Evolutionary conservation across 495 filamentous ascomycete genomes (phyloP).

Genomic region (Hapsidospora chrysogenum): DNA sequence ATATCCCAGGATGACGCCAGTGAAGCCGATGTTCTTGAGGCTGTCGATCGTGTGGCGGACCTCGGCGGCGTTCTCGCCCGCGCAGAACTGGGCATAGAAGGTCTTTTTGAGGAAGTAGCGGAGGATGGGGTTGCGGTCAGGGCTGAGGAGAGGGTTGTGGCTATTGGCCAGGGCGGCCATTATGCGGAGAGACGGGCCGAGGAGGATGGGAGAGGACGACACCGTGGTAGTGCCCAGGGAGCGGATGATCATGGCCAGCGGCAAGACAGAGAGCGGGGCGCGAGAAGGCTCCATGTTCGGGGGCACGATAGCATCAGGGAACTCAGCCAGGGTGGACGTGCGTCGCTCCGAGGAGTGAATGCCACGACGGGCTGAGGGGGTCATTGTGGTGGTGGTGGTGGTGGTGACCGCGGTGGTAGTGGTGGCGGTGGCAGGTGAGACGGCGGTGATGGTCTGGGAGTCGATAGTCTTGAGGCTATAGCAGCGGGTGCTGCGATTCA

Average conservation of each 20-base stretch:
- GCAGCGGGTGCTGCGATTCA: too few species aligned
- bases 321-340: too few species aligned
- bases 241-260: slow-evolving; percentile 56
- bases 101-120: slow-evolving; percentile 49
- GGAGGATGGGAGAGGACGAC: slow-evolving; percentile 58
- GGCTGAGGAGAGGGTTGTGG: slow-evolving; percentile 37
- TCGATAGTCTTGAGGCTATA: background rate
- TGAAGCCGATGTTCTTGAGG: slow-evolving; percentile 51
- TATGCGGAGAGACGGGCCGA: slow-evolving; percentile 50
- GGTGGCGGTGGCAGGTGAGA: background rate
- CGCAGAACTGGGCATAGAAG: slow-evolving; percentile 77
- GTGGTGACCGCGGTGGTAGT: background rate
- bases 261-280: slow-evolving; percentile 52
- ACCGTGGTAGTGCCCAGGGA: slow-evolving; percentile 64
- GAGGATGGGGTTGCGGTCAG: slow-evolving; percentile 39
- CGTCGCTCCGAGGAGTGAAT: slow-evolving; percentile 19
- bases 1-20: slow-evolving; percentile 64
- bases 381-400: too few species aligned
- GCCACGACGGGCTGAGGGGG: background rate
- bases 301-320: too few species aligned
- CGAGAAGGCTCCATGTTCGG: slow-evolving; percentile 11
- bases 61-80: slow-evolving; percentile 48
- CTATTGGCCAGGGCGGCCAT: slow-evolving; percentile 58
- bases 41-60: slow-evolving; percentile 39
- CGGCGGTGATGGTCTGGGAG: background rate